These are phyloP conservation scores for Ambrosia artemisiifolia DNA, from an alignment of 129 eudicot genomes.

Conservation along the genomic window DNA sequence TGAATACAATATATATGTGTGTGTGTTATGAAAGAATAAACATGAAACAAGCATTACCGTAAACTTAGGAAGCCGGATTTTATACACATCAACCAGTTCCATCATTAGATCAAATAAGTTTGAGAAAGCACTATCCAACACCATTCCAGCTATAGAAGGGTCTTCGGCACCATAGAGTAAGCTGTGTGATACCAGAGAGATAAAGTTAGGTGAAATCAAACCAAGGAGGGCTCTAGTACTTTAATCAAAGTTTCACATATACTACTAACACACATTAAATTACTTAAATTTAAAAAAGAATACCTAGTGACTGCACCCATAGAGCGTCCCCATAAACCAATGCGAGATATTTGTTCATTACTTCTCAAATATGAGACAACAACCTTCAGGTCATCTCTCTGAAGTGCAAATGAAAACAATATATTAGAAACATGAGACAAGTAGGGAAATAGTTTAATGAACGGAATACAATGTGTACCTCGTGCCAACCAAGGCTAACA, in stretches of 20 bases:
- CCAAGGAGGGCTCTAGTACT: background rate
- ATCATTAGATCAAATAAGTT: slow-evolving; percentile 82
- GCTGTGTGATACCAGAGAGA: slow-evolving; percentile 47
- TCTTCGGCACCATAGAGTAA: slow-evolving; percentile 95
- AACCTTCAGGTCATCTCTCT: slow-evolving; percentile 94
- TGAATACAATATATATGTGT: background rate
- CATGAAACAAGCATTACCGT: slow-evolving; percentile 45
- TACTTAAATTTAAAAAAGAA: background rate
- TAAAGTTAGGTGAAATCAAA: background rate
- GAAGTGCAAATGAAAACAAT: slow-evolving; percentile 21
- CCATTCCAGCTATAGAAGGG: slow-evolving; percentile 98
- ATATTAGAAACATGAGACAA: slow-evolving; percentile 11
- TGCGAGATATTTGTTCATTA: slow-evolving; percentile 64
- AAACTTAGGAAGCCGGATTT: slow-evolving; percentile 89
- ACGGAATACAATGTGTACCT: slow-evolving; percentile 38
- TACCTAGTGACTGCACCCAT: slow-evolving; percentile 99
- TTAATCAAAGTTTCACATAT: background rate
- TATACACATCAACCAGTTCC: slow-evolving; percentile 96
- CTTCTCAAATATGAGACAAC: slow-evolving; percentile 76
- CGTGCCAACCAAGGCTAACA: slow-evolving; percentile 98
- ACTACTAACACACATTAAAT: background rate
- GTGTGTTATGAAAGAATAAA: background rate
- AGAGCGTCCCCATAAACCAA: slow-evolving; percentile 98
- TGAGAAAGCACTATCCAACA: slow-evolving; percentile 94
- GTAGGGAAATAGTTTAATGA: background rate